Percentiles rank a stretch among this genome's conserved stretches.
phyloP scores from a whole-genome alignment of 1,284 basidiomycete species.

The Golubevia pallescens region DNA sequence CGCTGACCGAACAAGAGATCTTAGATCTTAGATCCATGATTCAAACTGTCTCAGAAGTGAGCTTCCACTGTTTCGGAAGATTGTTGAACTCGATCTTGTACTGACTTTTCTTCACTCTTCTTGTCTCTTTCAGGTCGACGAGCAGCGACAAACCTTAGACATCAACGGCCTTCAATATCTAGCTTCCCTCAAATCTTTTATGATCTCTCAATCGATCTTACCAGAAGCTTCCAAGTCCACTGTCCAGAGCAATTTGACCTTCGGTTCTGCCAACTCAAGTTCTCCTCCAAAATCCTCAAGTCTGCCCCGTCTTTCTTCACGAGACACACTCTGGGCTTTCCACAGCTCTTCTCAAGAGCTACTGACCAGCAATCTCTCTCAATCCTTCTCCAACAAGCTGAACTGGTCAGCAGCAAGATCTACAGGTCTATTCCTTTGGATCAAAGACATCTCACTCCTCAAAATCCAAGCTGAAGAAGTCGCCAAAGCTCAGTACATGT shows the following conservation, averaged over 20 bases:
- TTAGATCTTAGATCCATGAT: too few relatives aligned
- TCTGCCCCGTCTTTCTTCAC: slow-evolving; percentile 74
- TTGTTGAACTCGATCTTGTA: too few relatives aligned
- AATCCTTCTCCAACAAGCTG: slow-evolving; percentile 81
- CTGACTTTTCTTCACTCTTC: too few relatives aligned
- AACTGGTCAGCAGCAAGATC: slow-evolving; percentile 84
- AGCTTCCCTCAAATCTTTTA: slow-evolving; percentile 76
- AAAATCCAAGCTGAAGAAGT: slow-evolving; percentile 79
- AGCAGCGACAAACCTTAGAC: slow-evolving; percentile 83
- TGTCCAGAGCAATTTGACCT: too few relatives aligned
- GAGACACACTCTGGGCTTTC: slow-evolving; percentile 93
- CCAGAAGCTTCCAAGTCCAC: slow-evolving; percentile 3
- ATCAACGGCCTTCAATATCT: slow-evolving; percentile 87
- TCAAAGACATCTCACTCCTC: slow-evolving; percentile 72
- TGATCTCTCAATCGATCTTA: slow-evolving; percentile 25
- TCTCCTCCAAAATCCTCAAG: slow-evolving; percentile 6
- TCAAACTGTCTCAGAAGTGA: too few relatives aligned
- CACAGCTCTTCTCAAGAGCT: slow-evolving; percentile 90
- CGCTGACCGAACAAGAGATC: too few relatives aligned
- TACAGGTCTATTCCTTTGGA: slow-evolving; percentile 86
- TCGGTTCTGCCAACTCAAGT: slow-evolving; percentile 5
- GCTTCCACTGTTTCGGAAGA: too few relatives aligned
- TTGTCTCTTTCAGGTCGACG: slow-evolving; percentile 73
- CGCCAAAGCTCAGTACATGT: slow-evolving; percentile 89
- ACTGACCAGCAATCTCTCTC: slow-evolving; percentile 74